Evolutionary conservation across 2,329 filamentous ascomycete genomes (phyloP), one percentile per base, ranked within the genome.

Genomic region (Calonectria ilicicola): DNA sequence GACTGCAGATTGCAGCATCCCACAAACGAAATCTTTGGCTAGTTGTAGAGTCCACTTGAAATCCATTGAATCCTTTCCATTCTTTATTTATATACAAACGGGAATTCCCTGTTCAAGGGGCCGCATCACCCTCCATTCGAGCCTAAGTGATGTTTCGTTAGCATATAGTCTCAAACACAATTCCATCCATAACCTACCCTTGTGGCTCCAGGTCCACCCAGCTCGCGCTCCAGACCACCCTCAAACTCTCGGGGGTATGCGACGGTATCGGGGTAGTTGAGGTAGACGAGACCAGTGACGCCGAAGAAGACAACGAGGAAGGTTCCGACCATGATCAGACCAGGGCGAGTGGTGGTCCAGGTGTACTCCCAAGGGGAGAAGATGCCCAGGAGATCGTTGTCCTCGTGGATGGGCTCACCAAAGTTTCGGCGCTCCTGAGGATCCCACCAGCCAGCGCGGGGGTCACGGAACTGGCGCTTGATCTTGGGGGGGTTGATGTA

Each of bases 401-500:
- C 97, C 86, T 99, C 97, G 85, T 99, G 96, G 65, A 98, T 92
- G 15, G 96, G 95, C 86, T 99, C 97, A 85, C 96, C 96, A 83
- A 94, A 98, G 89, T 99, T 98, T 81, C 97, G 92, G 83, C 96
- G 93, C 85, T 98, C 97, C 87, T 99, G 97, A 85, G 95, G 94
- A 86, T 99, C 96, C 95, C 95, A 98, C 95, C 95, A 99, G 82
- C 95, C 93, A 82, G 86, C 96, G 84, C 98, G 91, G 42, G 97
- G 97, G 85, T 98, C 97, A 83, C 97, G 95, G 87, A 95, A 94
- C 84, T 95, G 93, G 79, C 96, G 94, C 89, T 98, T 98, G 85
- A 96, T 87, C 67, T 89, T 86, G 17, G 92, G 91, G 71, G 94
- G 94, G 86, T 96, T 95, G 82, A 94, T 90, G 84, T 95, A 97